phyloP scores from a whole-genome alignment of 345 rosid genomes.

The Kandelia obovata region DNA sequence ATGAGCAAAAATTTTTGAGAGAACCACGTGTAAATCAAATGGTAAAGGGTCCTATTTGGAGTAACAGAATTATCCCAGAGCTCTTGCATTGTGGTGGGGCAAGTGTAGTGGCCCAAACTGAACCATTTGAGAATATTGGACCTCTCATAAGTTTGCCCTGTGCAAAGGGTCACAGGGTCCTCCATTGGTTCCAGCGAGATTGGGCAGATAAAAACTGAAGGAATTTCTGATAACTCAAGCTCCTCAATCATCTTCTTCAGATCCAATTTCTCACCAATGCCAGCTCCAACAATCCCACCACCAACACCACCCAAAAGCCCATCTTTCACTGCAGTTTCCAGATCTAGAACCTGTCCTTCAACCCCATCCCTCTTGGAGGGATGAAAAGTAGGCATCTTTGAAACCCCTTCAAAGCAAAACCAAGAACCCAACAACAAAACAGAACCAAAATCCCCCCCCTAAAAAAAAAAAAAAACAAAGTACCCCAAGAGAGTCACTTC shows the following conservation, averaged over 20 bases:
- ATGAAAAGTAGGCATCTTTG: conserved; percentile 56
- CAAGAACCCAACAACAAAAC: not conserved
- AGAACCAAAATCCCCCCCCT: conserved; percentile 4
- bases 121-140: conserved; percentile 71
- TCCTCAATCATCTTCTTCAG: conserved; percentile 61
- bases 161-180: conserved; percentile 74
- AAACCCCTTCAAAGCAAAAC: not conserved
- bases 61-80: conserved; percentile 66
- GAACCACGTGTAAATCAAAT: conserved; percentile 61
- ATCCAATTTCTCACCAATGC: conserved; percentile 47
- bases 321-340: conserved; percentile 61
- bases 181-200: conserved; percentile 74
- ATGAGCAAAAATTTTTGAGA: conserved; percentile 51
- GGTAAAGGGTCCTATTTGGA: conserved; percentile 58
- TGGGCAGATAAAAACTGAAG: conserved; percentile 69
- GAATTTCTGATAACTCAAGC: conserved; percentile 51
- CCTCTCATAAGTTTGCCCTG: conserved; percentile 73
- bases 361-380: conserved; percentile 38
- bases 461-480: not conserved
- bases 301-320: conserved; percentile 52
- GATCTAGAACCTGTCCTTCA: conserved; percentile 59
- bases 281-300: conserved; percentile 30
- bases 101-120: conserved; percentile 56
- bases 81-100: conserved; percentile 80
- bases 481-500: conserved; percentile 18